A percentile compares a stretch with the other conserved stretches of the same genome.
phyloP scores from a whole-genome alignment of 768 basidiomycete genomes.

The Suillus weaverae region DNA sequence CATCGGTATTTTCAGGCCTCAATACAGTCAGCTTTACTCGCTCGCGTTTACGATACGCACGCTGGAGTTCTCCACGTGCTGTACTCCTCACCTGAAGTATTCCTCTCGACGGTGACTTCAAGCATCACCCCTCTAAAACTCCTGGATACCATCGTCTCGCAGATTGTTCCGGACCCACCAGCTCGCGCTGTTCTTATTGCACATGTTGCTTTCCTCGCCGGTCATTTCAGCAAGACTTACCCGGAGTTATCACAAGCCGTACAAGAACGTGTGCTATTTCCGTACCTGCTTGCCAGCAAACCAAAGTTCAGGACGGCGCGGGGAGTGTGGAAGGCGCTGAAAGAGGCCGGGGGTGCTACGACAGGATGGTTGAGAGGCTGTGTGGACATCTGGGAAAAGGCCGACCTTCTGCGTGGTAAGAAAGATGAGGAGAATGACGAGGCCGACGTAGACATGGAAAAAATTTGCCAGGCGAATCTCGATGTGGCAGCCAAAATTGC shows the following conservation, averaged over 20 bases:
- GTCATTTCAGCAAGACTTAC: slow-evolving; percentile 39
- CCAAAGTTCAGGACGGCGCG: slow-evolving; percentile 63
- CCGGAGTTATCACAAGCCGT: slow-evolving; percentile 33
- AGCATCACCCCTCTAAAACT: slow-evolving; percentile 23
- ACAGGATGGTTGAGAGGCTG: slow-evolving; percentile 56
- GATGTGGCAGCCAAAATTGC: slow-evolving; percentile 62
- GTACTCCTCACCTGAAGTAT: slow-evolving; percentile 50
- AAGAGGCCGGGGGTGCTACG: slow-evolving; percentile 32
- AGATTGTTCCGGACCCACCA: slow-evolving; percentile 39
- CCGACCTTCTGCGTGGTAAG: slow-evolving; percentile 24
- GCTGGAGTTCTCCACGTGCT: slow-evolving; percentile 62
- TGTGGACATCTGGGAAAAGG: slow-evolving; percentile 38
- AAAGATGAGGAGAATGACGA: slow-evolving; percentile 33
- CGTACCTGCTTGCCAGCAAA: slow-evolving; percentile 74
- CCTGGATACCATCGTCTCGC: slow-evolving; percentile 24
- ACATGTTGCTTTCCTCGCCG: slow-evolving; percentile 58
- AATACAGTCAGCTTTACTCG: slow-evolving; percentile 61
- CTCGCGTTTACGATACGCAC: slow-evolving; percentile 68
- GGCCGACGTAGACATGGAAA: slow-evolving; percentile 36
- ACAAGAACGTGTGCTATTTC: slow-evolving; percentile 62
- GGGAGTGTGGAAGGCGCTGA: slow-evolving; percentile 71
- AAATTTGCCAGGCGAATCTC: slow-evolving; percentile 54
- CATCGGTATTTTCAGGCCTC: slow-evolving; percentile 42
- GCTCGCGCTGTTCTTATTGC: slow-evolving; percentile 52
- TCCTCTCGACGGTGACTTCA: slow-evolving; percentile 39